Percentiles rank a stretch among this genome's conserved stretches.
These are phyloP conservation scores for Mesotaenium endlicherianum DNA, from an alignment of 139 green algal genomes.

Conservation along the genomic window DNA sequence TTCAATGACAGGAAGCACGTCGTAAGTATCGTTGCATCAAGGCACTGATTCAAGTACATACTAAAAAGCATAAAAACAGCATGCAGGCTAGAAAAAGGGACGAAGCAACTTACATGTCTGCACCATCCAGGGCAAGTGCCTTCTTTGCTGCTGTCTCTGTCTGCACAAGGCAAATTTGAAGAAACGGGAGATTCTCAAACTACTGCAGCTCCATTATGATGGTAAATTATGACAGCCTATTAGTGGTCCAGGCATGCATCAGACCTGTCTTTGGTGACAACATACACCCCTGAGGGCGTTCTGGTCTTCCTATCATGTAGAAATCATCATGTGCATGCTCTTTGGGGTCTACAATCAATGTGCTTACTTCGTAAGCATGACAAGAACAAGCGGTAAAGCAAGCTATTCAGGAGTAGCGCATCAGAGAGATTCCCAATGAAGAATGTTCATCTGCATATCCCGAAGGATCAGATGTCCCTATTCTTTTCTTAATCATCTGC, in stretches of 20 bases:
- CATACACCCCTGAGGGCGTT: too few species aligned
- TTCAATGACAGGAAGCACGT: too few species aligned
- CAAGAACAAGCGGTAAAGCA: background rate
- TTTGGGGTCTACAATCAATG: background rate
- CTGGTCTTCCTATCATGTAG: conserved; percentile 9
- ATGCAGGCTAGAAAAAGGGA: too few species aligned
- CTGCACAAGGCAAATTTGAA: background rate
- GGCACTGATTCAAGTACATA: too few species aligned
- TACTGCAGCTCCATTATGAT: too few species aligned
- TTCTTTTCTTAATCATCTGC: background rate
- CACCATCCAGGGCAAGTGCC: conserved; percentile 23
- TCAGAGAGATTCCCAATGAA: conserved; percentile 33
- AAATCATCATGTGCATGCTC: conserved; percentile 10
- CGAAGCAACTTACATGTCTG: conserved; percentile 35
- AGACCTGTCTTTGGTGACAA: too few species aligned
- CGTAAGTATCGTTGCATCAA: too few species aligned
- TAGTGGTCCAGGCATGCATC: too few species aligned
- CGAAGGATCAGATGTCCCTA: background rate
- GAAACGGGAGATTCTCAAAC: background rate
- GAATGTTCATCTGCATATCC: conserved; percentile 8
- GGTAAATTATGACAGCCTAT: too few species aligned
- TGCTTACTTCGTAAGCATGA: background rate
- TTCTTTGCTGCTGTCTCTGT: conserved; percentile 24
- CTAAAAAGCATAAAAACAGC: too few species aligned
- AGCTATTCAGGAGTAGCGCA: background rate